Percentiles rank a stretch among this genome's conserved stretches.
Conservation (phyloP, 2,329 filamentous ascomycete species). For the Chaetomium sp. region DNA sequence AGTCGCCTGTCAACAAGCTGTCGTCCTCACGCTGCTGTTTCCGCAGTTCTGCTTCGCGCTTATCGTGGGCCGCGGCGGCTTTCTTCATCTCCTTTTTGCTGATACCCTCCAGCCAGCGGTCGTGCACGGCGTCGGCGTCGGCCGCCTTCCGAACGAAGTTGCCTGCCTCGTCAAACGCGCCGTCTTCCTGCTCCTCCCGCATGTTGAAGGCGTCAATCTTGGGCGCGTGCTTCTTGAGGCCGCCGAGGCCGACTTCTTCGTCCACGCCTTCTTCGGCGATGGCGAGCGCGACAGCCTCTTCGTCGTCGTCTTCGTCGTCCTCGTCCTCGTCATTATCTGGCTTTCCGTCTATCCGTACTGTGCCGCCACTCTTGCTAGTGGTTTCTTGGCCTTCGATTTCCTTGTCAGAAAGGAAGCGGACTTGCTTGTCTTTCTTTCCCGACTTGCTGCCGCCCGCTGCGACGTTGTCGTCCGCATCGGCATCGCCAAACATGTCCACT, state of each 20-base stretch:
- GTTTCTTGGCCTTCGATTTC: slow-evolving; percentile 79
- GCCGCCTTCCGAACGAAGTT: slow-evolving; percentile 89
- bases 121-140: slow-evolving; percentile 88
- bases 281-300: slow-evolving; percentile 73
- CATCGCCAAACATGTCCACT: slow-evolving; percentile 85
- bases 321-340: slow-evolving; percentile 49
- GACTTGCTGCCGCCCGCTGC: slow-evolving; percentile 33
- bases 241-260: slow-evolving; percentile 85
- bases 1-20: slow-evolving; percentile 81
- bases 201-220: slow-evolving; percentile 97
- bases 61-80: slow-evolving; percentile 84
- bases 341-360: slow-evolving; percentile 63
- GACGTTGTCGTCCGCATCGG: slow-evolving; percentile 52
- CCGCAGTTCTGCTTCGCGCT: slow-evolving; percentile 75
- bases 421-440: slow-evolving; percentile 64
- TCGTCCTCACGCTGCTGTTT: slow-evolving; percentile 75
- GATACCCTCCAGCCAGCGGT: slow-evolving; percentile 88
- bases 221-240: slow-evolving; percentile 89
- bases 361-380: slow-evolving; percentile 72
- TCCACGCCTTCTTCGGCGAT: slow-evolving; percentile 77
- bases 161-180: slow-evolving; percentile 84
- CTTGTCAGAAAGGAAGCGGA: slow-evolving; percentile 59
- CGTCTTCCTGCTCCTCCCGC: slow-evolving; percentile 85
- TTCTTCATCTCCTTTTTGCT: slow-evolving; percentile 92
- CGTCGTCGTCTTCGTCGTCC: slow-evolving; percentile 63